Percentiles rank a stretch among this genome's conserved stretches.
Evolutionary conservation across 768 basidiomycete genomes (phyloP).

Genomic region (Chalciporus piperatus): DNA sequence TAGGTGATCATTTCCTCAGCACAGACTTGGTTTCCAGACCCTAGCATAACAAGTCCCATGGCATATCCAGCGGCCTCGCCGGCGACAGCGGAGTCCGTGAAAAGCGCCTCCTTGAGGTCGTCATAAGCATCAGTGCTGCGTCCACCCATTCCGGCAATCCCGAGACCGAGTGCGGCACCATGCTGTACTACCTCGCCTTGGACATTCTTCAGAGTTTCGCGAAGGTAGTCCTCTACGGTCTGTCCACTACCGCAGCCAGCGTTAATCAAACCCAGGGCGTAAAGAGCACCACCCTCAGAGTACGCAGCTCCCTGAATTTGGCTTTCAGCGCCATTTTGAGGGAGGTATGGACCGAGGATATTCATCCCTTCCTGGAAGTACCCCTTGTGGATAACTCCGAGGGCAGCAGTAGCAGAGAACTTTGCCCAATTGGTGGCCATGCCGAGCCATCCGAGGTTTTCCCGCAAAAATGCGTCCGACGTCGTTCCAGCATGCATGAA

Average conservation of each 20-base stretch:
- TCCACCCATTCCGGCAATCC: conserved; percentile 92
- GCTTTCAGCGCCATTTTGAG: conserved; percentile 72
- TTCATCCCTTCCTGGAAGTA: conserved; percentile 91
- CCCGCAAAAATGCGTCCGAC: conserved; percentile 88
- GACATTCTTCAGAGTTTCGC: conserved; percentile 71
- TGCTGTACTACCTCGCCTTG: conserved; percentile 92
- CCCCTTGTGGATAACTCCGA: conserved; percentile 97
- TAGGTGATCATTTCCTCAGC: conserved; percentile 96
- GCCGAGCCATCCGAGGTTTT: conserved; percentile 96
- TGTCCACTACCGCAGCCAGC: conserved; percentile 77
- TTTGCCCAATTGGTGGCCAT: conserved; percentile 98
- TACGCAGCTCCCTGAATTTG: conserved; percentile 77
- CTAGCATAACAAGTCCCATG: conserved; percentile 98
- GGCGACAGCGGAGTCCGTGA: conserved; percentile 91
- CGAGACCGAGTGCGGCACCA: conserved; percentile 95
- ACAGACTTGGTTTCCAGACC: conserved; percentile 76
- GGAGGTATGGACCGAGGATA: conserved; percentile 92
- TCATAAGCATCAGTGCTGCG: conserved; percentile 89
- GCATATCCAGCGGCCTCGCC: conserved; percentile 96
- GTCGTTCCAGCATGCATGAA: conserved; percentile 99
- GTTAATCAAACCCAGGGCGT: conserved; percentile 92
- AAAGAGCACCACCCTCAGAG: conserved; percentile 95
- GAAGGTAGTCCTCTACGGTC: conserved; percentile 72
- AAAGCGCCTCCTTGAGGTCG: conserved; percentile 83
- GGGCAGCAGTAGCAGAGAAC: conserved; percentile 94